These are phyloP conservation scores for Trichomonas vaginalis DNA, from an alignment of 208 protist species.

Conservation along the genomic window DNA sequence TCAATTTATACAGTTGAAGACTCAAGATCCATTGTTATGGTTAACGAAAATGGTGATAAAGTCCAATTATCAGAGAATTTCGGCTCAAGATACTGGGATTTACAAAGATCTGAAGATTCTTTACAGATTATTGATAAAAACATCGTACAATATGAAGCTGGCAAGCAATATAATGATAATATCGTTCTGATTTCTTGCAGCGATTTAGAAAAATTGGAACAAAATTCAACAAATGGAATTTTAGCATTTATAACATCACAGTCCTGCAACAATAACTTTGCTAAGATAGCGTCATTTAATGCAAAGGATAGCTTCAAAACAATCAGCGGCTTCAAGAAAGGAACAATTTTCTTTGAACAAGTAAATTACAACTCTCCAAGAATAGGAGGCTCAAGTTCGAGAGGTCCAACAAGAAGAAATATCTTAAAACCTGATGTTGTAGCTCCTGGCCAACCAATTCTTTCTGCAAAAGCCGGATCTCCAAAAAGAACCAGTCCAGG, in stretches of 20 bases:
- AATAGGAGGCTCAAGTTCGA: background rate
- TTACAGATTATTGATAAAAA: background rate
- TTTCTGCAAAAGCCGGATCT: background rate
- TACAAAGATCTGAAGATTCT: background rate
- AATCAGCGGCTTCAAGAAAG: background rate
- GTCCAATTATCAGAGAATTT: background rate
- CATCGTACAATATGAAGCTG: background rate
- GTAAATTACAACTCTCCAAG: background rate
- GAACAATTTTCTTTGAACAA: background rate
- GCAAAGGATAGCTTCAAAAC: too few species aligned
- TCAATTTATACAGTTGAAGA: background rate
- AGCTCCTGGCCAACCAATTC: conserved; percentile 10
- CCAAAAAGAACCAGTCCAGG: background rate
- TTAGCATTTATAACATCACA: too few species aligned
- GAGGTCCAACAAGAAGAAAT: conserved; percentile 1
- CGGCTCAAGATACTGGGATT: background rate
- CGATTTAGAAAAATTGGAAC: too few species aligned
- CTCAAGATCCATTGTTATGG: background rate
- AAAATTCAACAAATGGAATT: too few species aligned
- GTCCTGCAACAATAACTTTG: too few species aligned
- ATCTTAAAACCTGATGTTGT: conserved; percentile 29
- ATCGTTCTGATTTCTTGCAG: too few species aligned
- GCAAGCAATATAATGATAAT: too few species aligned
- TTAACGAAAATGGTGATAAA: background rate
- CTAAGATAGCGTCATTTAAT: too few species aligned